A percentile compares a stretch with the other conserved stretches of the same genome.
These are phyloP conservation scores for Schizophyllum amplum DNA, from an alignment of 1,284 basidiomycete genomes.

Conservation along the genomic window DNA sequence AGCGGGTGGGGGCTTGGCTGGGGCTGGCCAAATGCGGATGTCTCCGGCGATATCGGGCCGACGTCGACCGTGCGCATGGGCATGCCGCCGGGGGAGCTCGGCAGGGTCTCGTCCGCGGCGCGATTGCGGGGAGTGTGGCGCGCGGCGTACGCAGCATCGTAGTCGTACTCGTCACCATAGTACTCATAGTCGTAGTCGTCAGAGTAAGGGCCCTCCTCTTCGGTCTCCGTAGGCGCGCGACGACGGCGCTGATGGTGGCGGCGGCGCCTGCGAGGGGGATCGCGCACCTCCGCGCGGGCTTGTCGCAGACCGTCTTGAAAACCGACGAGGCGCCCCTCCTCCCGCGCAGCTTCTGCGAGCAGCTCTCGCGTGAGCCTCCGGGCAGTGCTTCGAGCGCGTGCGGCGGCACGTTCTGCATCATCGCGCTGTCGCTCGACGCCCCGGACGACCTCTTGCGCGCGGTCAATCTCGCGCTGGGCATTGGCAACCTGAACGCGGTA, in stretches of 20 bases:
- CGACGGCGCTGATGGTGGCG: background rate
- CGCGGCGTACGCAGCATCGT: background rate
- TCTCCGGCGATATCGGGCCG: background rate
- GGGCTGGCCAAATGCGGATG: background rate
- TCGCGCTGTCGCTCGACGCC: constrained; percentile 23
- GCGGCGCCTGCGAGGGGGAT: background rate
- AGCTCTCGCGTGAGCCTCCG: constrained; percentile 24
- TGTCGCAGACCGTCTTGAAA: background rate
- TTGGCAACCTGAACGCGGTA: constrained; percentile 21
- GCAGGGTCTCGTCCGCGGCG: background rate
- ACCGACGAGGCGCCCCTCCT: background rate
- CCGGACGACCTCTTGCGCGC: constrained; percentile 18
- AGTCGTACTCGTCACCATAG: background rate
- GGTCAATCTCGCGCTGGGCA: constrained; percentile 20
- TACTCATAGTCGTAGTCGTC: background rate
- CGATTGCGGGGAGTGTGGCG: background rate
- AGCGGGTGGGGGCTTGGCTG: background rate
- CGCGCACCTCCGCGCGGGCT: background rate
- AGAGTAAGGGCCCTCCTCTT: background rate
- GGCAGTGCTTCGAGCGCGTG: constrained; percentile 21
- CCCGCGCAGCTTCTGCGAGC: background rate
- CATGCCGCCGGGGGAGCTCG: background rate
- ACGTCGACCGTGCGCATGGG: background rate
- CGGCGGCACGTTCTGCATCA: constrained; percentile 22
- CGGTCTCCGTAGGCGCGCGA: background rate